Base-by-base conservation (phyloP, 78 protist genomes). In the Salpingoeca rosetta region DNA sequence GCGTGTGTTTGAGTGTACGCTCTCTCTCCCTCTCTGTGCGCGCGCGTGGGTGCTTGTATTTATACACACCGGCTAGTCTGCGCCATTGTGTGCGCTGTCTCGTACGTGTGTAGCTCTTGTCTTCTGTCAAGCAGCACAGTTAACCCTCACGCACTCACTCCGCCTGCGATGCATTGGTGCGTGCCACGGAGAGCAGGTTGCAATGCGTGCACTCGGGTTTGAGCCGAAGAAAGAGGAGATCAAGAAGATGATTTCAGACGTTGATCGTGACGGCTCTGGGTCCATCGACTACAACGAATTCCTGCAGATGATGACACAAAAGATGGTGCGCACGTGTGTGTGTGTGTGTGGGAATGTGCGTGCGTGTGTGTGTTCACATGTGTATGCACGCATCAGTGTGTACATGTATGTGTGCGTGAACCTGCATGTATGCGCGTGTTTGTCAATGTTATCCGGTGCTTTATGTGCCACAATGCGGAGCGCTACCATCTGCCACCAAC, bases 151-250 rank as follows among this genome's bases (percentile, higher is more conserved):
- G n/a, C n/a, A n/a, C n/a, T n/a, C n/a, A n/a, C n/a, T n/a, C n/a
- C n/a, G n/a, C n/a, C n/a, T n/a, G n/a, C n/a, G n/a, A n/a, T n/a
- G n/a, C n/a, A n/a, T n/a, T n/a, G 22, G 78, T 22, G 57, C 57
- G 57, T 45, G 57, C 57, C 28, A 11, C 57, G 28, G 57, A n/a
- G n/a, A 65, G 83, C 51, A 90, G 91, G 98, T 94, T 27, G 99
- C 97, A 24, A 94, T 96, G 96, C 89, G 96, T 0, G 98, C 98
- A 0, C 92, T 96, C 7, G 98, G 98, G 11, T 94, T 96, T 79
- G 98, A 96, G 87, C 94, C 94, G 36, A 93, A 94, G 92, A 91
- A 92, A 84, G 96, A 96, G 86, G 97, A 93, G 84, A 87, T 94
- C 72, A 80, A 85, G 79, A 88, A 89, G 83, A 89, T 96, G 94